Conservation (phyloP, 2,329 filamentous ascomycete species). For the Talaromyces piceae region DNA sequence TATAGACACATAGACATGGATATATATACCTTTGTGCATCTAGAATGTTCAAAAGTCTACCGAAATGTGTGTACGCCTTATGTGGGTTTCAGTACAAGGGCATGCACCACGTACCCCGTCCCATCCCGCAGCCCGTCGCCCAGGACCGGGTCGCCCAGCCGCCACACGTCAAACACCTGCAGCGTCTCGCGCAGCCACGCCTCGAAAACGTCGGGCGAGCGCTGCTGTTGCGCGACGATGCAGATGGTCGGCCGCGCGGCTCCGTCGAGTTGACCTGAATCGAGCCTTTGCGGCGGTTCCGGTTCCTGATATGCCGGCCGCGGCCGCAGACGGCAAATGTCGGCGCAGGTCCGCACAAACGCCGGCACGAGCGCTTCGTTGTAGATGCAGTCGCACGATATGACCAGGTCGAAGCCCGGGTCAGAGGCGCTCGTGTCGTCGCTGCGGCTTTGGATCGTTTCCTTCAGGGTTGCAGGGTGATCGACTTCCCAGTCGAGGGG, state of each 20-base stretch:
- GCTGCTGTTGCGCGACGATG: slow-evolving; percentile 80
- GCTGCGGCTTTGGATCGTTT: slow-evolving; percentile 23
- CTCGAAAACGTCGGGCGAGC: slow-evolving; percentile 78
- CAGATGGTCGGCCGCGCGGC: slow-evolving; percentile 55
- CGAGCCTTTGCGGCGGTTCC: no score
- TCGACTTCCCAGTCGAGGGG: slow-evolving; percentile 76
- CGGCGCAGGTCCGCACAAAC: slow-evolving; percentile 72
- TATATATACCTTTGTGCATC: neutral
- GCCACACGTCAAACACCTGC: slow-evolving; percentile 64
- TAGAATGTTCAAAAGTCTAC: no score
- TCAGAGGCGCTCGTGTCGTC: neutral
- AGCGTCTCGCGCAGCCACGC: slow-evolving; percentile 67
- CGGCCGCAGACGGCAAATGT: slow-evolving; percentile 58
- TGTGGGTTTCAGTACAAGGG: slow-evolving; percentile 56
- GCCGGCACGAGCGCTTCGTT: slow-evolving; percentile 79
- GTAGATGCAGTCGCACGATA: slow-evolving; percentile 93
- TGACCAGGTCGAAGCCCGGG: slow-evolving; percentile 58
- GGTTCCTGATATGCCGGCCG: slow-evolving; percentile 32
- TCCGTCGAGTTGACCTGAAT: no score
- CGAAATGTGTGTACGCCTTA: no score
- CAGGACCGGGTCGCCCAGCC: slow-evolving; percentile 59
- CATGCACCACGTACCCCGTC: slow-evolving; percentile 74
- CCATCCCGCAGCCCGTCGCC: slow-evolving; percentile 52
- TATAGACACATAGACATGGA: no score
- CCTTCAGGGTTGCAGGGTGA: slow-evolving; percentile 26